Evolutionary conservation across 108 stramenopile genomes (phyloP).

Genomic region (Aurantiochytrium sp.): DNA sequence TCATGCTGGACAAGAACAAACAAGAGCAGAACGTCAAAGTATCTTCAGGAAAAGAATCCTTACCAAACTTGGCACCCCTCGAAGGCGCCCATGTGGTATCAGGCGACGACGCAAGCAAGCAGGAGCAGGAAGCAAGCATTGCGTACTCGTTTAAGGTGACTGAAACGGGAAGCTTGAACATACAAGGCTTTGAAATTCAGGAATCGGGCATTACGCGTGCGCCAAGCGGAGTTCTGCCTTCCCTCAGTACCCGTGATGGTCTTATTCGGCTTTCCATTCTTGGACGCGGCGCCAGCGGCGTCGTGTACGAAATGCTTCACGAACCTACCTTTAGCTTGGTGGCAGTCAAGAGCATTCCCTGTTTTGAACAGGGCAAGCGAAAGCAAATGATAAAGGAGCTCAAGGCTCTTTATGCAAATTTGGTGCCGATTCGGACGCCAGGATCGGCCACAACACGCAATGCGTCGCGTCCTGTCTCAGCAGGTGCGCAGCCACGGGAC

Average conservation of each 20-base stretch:
- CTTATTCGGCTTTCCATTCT: neutral
- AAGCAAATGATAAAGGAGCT: constrained; percentile 26
- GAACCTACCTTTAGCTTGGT: constrained; percentile 28
- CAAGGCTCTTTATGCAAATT: constrained; percentile 16
- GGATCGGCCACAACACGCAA: neutral
- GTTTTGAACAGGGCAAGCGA: constrained; percentile 21
- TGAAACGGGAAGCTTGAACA: neutral
- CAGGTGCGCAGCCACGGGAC: constrained; percentile 25
- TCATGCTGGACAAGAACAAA: neutral
- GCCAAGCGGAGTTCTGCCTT: neutral
- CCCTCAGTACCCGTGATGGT: neutral
- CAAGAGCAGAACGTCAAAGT: too few relatives aligned
- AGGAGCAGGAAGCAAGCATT: too few relatives aligned
- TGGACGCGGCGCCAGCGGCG: constrained; percentile 18
- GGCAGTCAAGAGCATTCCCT: constrained; percentile 23
- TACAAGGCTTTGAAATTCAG: constrained; percentile 12
- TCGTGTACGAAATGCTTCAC: constrained; percentile 25
- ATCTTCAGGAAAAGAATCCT: neutral
- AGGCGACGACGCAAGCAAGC: too few relatives aligned
- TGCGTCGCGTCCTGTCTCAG: constrained; percentile 16
- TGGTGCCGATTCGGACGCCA: neutral
- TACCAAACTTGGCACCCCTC: neutral
- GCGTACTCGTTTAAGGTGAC: neutral
- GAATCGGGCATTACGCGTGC: neutral
- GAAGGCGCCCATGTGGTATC: neutral